Conservation (phyloP, 352 stramenopile genomes). For the Globisporangium echinulatum region DNA sequence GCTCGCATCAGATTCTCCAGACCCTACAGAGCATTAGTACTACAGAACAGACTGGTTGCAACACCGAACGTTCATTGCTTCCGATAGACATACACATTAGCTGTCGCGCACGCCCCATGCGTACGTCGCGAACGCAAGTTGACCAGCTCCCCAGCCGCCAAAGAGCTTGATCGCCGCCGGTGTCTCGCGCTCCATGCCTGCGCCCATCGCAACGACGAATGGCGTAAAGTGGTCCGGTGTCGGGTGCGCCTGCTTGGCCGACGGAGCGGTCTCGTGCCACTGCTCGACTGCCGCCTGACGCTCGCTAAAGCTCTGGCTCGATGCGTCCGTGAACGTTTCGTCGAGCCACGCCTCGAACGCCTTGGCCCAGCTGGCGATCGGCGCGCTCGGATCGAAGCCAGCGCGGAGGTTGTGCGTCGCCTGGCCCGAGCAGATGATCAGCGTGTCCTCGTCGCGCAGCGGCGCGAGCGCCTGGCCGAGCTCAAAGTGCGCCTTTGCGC, state of each 20-base stretch:
- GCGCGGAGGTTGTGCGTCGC: slow-evolving; percentile 36
- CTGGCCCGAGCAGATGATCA: slow-evolving; percentile 70
- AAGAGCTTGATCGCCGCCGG: slow-evolving; percentile 31
- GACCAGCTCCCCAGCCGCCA: slow-evolving; percentile 27
- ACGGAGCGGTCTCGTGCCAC: slow-evolving; percentile 22
- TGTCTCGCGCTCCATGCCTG: slow-evolving; percentile 37
- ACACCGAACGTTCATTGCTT: background rate
- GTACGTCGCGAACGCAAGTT: slow-evolving; percentile 39
- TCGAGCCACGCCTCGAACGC: slow-evolving; percentile 35
- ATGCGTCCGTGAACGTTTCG: slow-evolving; percentile 4
- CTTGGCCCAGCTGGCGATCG: slow-evolving; percentile 20
- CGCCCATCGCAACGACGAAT: slow-evolving; percentile 39
- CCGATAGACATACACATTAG: background rate
- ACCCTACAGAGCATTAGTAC: background rate
- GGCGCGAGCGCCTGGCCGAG: slow-evolving; percentile 41
- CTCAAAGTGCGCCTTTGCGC: slow-evolving; percentile 33
- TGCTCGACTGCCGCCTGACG: slow-evolving; percentile 17
- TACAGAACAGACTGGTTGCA: background rate
- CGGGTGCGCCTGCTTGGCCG: slow-evolving; percentile 30
- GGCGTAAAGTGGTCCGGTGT: slow-evolving; percentile 53
- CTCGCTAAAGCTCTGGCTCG: slow-evolving; percentile 6
- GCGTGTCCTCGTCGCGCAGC: slow-evolving; percentile 32
- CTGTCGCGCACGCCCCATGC: slow-evolving; percentile 15
- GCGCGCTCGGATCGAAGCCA: slow-evolving; percentile 7
- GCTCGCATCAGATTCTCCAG: background rate